Evolutionary conservation across 371 early-diverging fungal species (phyloP).

Genomic region (Batrachochytrium dendrobatidis): DNA sequence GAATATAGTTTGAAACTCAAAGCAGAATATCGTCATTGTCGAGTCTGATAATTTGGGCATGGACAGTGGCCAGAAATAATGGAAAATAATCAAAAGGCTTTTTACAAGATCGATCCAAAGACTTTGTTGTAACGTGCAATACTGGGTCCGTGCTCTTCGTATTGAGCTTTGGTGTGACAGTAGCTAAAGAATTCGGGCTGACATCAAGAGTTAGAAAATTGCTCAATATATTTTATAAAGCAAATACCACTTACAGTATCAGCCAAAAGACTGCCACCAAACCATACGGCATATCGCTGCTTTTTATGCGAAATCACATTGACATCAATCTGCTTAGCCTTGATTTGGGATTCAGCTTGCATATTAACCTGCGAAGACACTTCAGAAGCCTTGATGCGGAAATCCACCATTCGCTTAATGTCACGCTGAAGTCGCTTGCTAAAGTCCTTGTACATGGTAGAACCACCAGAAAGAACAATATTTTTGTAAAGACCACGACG

Average conservation of each 20-base stretch:
- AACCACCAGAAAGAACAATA: conserved; percentile 96
- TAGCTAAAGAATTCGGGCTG: conserved; percentile 82
- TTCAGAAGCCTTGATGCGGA: conserved; percentile 68
- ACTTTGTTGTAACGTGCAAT: conserved; percentile 93
- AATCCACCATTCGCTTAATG: conserved; percentile 81
- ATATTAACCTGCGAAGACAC: conserved; percentile 60
- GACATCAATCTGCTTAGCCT: conserved; percentile 83
- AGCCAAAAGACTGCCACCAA: conserved; percentile 90
- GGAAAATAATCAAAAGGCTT: no score
- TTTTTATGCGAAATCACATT: conserved; percentile 96
- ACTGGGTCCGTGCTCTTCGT: conserved; percentile 95
- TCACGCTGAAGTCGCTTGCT: conserved; percentile 90
- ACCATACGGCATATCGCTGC: conserved; percentile 98
- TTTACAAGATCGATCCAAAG: conserved; percentile 56
- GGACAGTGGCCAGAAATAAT: no score
- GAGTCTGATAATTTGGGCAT: no score
- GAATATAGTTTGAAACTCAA: no score
- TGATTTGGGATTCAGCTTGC: conserved; percentile 37
- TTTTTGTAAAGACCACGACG: conserved; percentile 96
- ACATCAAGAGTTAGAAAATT: not conserved
- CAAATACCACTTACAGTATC: conserved; percentile 61
- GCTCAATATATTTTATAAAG: not conserved
- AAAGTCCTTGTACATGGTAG: conserved; percentile 97
- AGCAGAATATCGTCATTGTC: no score
- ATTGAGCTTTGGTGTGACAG: conserved; percentile 96